These are phyloP conservation scores for Tolypocladium nubicola DNA, from an alignment of 2,329 filamentous ascomycete genomes.

Conservation along the genomic window DNA sequence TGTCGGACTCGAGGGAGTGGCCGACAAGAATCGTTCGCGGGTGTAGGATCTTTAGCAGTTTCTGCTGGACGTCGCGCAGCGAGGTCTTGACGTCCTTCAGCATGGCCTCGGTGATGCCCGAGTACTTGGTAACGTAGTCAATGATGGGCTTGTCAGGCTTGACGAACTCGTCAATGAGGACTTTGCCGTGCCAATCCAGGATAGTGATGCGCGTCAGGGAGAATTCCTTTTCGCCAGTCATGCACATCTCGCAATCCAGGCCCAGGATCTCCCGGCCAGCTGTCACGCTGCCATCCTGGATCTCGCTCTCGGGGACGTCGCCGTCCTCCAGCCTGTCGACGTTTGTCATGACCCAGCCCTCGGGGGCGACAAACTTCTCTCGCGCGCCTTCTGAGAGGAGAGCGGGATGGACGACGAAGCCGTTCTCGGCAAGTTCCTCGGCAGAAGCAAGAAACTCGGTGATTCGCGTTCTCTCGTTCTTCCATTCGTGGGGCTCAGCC, in stretches of 20 bases:
- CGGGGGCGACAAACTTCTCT: slow-evolving; percentile 41
- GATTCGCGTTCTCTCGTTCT: slow-evolving; percentile 69
- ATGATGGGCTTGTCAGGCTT: slow-evolving; percentile 81
- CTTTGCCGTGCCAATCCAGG: slow-evolving; percentile 72
- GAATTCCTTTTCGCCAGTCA: slow-evolving; percentile 67
- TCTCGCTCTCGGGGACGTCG: slow-evolving; percentile 54
- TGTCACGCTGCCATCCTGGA: slow-evolving; percentile 74
- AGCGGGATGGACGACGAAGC: slow-evolving; percentile 75
- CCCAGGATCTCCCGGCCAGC: slow-evolving; percentile 70
- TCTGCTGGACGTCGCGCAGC: slow-evolving; percentile 69
- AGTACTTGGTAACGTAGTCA: slow-evolving; percentile 86
- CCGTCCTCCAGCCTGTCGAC: slow-evolving; percentile 59
- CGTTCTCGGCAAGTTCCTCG: slow-evolving; percentile 70
- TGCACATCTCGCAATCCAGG: slow-evolving; percentile 96
- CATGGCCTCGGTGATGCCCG: slow-evolving; percentile 83
- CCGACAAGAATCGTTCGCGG: slow-evolving; percentile 66
- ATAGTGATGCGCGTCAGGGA: slow-evolving; percentile 85
- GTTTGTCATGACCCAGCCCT: slow-evolving; percentile 75
- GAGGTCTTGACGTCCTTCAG: slow-evolving; percentile 76
- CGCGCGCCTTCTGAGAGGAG: slow-evolving; percentile 51
- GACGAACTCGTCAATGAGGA: slow-evolving; percentile 82
- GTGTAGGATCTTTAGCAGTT: slow-evolving; percentile 61
- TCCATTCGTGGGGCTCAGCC: slow-evolving; percentile 54
- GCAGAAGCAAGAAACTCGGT: slow-evolving; percentile 64
- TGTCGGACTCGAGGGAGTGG: slow-evolving; percentile 73